Evolutionary conservation across 164 flowering plant genomes (phyloP), one percentile per base, ranked within the genome.

Genomic region (Liriodendron chinense): DNA sequence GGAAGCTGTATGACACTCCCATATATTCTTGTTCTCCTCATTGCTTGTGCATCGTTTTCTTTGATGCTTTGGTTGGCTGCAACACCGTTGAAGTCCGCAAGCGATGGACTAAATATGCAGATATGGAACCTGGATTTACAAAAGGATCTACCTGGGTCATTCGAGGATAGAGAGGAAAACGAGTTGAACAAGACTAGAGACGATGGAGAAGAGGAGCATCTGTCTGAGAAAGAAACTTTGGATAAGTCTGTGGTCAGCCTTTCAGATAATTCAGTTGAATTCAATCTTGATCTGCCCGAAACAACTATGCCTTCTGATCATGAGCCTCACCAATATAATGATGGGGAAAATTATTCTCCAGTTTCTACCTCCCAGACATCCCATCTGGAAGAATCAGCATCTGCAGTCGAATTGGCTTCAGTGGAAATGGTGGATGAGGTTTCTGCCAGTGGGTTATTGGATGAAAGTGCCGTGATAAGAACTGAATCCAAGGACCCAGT

Each of bases 21-120:
- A 7, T 93, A 86, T 83, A 63, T 85, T 72, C 6, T 87, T 72
- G 89, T 96, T 78, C 86, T 92, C 23, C 22, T 81, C 21, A 78
- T 80, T 75, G 87, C 87, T 57, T 84, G 81, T 84, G 81, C 83
- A 12, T 94, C 98, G 21, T 80, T 94, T 68, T 79, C 84, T 78
- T 78, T 92, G 78, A 91, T 86, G 91, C 92, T 94, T 64, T 92
- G 99, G 99, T 82, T 96, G 23, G 88, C 86, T 63, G 91, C 88
- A 26, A 93, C 92, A 24, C 99, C 98, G 13, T 80, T 96, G 71
- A 92, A 89, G 73, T 96, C 98, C 75, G 92, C 92, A 47, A 89
- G 83, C 81, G 75, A 78, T 26, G 78, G 77, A 68, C 47, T 68
- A 43, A 89, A 88, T 80, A 77, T 83, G 65, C 88, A 85, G 69